A percentile compares a stretch with the other conserved stretches of the same genome.
Conservation (phyloP, 306 rosid genomes). For the Abrus pulchellus region DNA sequence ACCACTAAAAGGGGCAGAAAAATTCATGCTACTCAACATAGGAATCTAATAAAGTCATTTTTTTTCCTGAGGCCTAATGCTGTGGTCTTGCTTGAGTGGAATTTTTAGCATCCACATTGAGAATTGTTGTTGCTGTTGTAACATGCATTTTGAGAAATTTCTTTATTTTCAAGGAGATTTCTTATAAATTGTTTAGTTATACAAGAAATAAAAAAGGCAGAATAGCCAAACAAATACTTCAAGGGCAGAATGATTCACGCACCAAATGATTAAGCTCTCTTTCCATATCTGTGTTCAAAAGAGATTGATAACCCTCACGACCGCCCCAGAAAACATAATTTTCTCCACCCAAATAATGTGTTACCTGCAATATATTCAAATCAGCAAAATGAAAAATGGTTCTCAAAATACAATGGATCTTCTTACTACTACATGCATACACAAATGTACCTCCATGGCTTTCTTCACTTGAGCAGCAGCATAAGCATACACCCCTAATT, state of each 20-base stretch:
- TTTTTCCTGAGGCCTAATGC: background rate
- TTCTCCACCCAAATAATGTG: slow-evolving; percentile 93
- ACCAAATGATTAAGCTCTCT: slow-evolving; percentile 95
- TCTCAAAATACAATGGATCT: slow-evolving; percentile 5
- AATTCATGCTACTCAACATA: slow-evolving; percentile 2
- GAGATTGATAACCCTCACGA: slow-evolving; percentile 95
- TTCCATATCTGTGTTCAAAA: slow-evolving; percentile 97
- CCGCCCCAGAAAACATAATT: slow-evolving; percentile 99
- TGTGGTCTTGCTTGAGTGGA: slow-evolving; percentile 2
- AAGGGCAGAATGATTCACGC: slow-evolving; percentile 29
- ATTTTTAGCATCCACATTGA: slow-evolving; percentile 8
- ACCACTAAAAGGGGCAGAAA: background rate
- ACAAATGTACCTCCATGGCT: slow-evolving; percentile 82
- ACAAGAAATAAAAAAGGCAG: slow-evolving; percentile 5
- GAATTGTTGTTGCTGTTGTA: slow-evolving; percentile 11
- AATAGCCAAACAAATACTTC: slow-evolving; percentile 4
- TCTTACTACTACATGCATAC: slow-evolving; percentile 19
- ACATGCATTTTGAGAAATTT: slow-evolving; percentile 26
- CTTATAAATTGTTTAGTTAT: slow-evolving; percentile 7
- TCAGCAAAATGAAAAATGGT: slow-evolving; percentile 38
- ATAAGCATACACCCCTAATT: slow-evolving; percentile 83
- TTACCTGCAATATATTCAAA: slow-evolving; percentile 67
- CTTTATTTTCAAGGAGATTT: slow-evolving; percentile 36
- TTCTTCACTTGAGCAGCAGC: slow-evolving; percentile 99
- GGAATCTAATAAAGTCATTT: background rate